phyloP scores from a whole-genome alignment of 176 grass and related monocot species.

The Triticum monococcum region DNA sequence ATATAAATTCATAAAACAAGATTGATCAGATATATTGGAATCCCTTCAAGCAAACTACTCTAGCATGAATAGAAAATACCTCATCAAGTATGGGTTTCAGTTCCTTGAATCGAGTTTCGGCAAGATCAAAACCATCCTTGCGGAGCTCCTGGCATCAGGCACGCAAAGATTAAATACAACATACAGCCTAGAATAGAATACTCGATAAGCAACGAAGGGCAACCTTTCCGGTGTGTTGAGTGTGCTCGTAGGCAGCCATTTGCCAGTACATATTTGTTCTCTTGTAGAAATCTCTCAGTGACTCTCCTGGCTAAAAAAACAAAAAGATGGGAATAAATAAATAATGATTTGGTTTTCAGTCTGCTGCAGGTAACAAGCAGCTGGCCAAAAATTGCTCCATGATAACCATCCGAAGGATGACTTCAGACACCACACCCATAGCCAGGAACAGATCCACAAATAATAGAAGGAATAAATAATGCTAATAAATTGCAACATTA shows the following conservation, averaged over 20 bases:
- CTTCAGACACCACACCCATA: background rate
- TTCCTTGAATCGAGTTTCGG: conserved; percentile 80
- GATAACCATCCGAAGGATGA: conserved; percentile 18
- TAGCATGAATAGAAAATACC: conserved; percentile 32
- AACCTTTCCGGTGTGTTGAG: conserved; percentile 98
- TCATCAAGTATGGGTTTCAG: conserved; percentile 96
- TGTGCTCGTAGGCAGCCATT: conserved; percentile 96
- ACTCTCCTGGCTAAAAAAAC: conserved; percentile 75
- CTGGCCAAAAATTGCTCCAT: conserved; percentile 8
- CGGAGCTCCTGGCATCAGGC: conserved; percentile 66
- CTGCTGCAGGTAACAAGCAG: background rate
- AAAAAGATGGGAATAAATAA: conserved; percentile 19
- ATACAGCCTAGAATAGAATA: background rate
- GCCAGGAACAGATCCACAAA: background rate
- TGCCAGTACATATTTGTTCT: conserved; percentile 97
- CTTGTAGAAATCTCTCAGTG: conserved; percentile 83
- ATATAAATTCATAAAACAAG: background rate
- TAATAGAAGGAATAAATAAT: conserved; percentile 13
- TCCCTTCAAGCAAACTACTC: background rate
- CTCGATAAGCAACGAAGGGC: background rate
- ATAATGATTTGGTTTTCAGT: conserved; percentile 9
- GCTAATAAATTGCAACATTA: conserved; percentile 37
- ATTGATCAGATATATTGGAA: background rate
- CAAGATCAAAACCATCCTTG: conserved; percentile 97
- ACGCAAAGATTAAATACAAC: conserved; percentile 29